Conservation (phyloP, 495 filamentous ascomycete species). For the Penicillium odoratum region DNA sequence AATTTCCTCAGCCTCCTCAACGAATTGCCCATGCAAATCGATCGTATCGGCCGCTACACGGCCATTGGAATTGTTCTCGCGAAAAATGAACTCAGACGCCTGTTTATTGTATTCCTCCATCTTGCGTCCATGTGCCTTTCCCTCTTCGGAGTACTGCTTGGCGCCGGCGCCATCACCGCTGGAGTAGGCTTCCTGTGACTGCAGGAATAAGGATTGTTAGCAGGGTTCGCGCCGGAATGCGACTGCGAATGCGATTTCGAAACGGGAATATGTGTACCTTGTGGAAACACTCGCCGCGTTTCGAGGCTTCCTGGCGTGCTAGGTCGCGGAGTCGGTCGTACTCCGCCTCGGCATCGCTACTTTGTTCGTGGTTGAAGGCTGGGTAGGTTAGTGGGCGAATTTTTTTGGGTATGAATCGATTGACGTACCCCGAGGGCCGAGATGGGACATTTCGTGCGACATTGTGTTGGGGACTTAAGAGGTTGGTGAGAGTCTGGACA, state of each 20-base stretch:
- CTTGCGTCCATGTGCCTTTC: constrained; percentile 74
- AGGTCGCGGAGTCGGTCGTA: constrained; percentile 89
- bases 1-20: constrained; percentile 90
- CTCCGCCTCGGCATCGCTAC: constrained; percentile 70
- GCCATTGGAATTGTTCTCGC: constrained; percentile 78
- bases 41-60: constrained; percentile 78
- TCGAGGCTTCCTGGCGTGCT: constrained; percentile 73
- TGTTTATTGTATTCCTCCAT: constrained; percentile 84
- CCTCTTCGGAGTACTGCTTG: constrained; percentile 78
- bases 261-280: constrained; percentile 46
- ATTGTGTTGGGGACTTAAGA: constrained; percentile 31
- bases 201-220: constrained; percentile 4
- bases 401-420: no score
- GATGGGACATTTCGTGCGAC: constrained; percentile 63
- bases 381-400: constrained; percentile 8
- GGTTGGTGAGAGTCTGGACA: background rate
- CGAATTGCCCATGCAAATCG: constrained; percentile 91
- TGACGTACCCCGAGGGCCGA: constrained; percentile 53
- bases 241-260: background rate
- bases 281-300: constrained; percentile 74
- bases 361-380: constrained; percentile 82
- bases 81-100: constrained; percentile 91
- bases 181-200: constrained; percentile 79
- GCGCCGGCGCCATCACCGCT: constrained; percentile 76
- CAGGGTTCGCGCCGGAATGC: background rate